phyloP scores from a whole-genome alignment of 2,329 filamentous ascomycete genomes.

The Lecanoromycetidae sp. region DNA sequence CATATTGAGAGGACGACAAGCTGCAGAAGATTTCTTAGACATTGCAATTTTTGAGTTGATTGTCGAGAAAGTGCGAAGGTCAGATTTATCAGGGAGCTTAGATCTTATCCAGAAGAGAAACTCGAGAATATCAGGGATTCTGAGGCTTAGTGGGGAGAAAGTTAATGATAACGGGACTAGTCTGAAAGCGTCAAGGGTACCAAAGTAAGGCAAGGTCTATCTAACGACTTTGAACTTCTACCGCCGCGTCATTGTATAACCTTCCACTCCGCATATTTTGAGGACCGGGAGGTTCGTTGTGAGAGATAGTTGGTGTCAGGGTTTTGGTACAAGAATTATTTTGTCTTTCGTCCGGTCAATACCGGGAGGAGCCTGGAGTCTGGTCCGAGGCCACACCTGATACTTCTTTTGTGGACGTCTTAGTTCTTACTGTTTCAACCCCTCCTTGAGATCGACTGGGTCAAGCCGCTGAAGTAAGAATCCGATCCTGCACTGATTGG shows the following conservation, averaged over 20 bases:
- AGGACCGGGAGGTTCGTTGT: no score
- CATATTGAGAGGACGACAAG: no score
- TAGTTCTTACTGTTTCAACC: neutral
- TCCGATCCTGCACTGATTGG: neutral
- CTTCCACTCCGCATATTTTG: no score
- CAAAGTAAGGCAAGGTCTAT: neutral
- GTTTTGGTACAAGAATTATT: no score
- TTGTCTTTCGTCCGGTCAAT: no score
- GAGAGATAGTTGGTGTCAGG: no score
- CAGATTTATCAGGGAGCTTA: neutral
- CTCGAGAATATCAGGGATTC: neutral
- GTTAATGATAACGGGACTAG: constrained; percentile 6
- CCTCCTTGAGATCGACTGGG: constrained; percentile 2
- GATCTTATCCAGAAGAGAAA: neutral
- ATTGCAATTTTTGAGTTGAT: no score
- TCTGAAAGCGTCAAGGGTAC: constrained; percentile 10
- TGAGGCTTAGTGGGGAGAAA: constrained; percentile 6
- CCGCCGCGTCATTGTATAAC: no score
- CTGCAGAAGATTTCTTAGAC: no score
- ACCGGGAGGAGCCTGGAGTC: no score
- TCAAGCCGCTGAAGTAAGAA: constrained; percentile 1
- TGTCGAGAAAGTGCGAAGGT: neutral
- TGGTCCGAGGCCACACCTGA: neutral
- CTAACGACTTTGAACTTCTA: no score
- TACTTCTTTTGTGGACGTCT: neutral